A percentile compares a stretch with the other conserved stretches of the same genome.
Conservation (phyloP, 768 basidiomycete species). For the Pulveroboletus sp. region DNA sequence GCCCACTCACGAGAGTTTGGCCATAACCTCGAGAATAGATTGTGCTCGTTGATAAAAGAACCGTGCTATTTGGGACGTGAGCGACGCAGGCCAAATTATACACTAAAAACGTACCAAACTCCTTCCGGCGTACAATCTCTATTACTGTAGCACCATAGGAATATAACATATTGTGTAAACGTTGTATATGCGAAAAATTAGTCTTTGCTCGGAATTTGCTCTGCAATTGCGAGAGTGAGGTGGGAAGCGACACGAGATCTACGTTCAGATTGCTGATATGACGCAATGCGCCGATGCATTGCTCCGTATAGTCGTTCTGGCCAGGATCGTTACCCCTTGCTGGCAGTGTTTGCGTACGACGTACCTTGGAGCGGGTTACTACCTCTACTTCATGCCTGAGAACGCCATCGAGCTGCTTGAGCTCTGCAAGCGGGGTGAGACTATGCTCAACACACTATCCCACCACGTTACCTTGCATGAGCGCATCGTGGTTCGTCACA, state of each 20-base stretch:
- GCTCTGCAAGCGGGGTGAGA: constrained; percentile 41
- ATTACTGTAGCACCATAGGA: constrained; percentile 90
- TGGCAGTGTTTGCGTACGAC: background rate
- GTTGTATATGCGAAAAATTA: constrained; percentile 87
- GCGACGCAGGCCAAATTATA: background rate
- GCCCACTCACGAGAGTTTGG: constrained; percentile 74
- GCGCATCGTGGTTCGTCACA: constrained; percentile 44
- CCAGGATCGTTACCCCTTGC: background rate
- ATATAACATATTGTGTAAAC: constrained; percentile 86
- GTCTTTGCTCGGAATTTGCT: constrained; percentile 70
- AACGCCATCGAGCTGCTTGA: constrained; percentile 58
- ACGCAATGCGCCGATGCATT: constrained; percentile 63
- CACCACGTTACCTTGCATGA: constrained; percentile 47
- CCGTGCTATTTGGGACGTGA: constrained; percentile 44
- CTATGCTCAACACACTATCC: background rate
- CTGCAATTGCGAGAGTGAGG: constrained; percentile 62
- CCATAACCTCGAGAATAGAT: constrained; percentile 82
- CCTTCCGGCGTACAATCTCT: constrained; percentile 87
- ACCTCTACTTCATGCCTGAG: constrained; percentile 61
- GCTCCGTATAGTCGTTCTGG: constrained; percentile 72
- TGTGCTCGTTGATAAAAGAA: constrained; percentile 83
- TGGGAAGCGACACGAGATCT: constrained; percentile 73
- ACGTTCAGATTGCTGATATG: constrained; percentile 80
- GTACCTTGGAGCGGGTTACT: constrained; percentile 56
- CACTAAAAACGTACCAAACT: constrained; percentile 62